These are phyloP conservation scores for Luffa aegyptiaca DNA, from an alignment of 306 rosid species.

Conservation along the genomic window DNA sequence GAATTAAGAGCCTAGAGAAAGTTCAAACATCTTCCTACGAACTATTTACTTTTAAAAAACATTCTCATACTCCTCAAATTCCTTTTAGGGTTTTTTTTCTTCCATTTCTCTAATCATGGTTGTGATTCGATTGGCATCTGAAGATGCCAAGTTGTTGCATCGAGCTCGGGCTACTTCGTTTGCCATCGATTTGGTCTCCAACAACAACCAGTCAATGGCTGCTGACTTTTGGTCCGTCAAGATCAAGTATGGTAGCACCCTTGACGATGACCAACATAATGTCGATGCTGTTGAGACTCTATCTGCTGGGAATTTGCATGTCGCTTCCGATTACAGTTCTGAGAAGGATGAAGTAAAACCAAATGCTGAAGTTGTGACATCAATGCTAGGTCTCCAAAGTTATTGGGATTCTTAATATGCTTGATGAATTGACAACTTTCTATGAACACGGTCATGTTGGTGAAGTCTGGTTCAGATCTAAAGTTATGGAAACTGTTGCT, in stretches of 20 bases:
- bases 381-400: slow-evolving; percentile 89
- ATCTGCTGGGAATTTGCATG: slow-evolving; percentile 52
- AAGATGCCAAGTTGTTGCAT: slow-evolving; percentile 64
- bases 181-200: slow-evolving; percentile 65
- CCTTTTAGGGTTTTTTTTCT: neutral
- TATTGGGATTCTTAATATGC: slow-evolving; percentile 87
- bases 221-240: slow-evolving; percentile 98
- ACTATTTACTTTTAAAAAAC: neutral
- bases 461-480: slow-evolving; percentile 93
- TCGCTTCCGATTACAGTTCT: slow-evolving; percentile 88
- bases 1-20: neutral
- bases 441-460: slow-evolving; percentile 85
- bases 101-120: slow-evolving; percentile 35
- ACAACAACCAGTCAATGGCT: slow-evolving; percentile 84
- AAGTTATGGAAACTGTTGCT: slow-evolving; percentile 83
- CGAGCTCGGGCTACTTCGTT: slow-evolving; percentile 38
- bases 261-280: slow-evolving; percentile 94
- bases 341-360: slow-evolving; percentile 83
- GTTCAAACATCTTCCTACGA: neutral
- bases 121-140: slow-evolving; percentile 64
- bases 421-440: slow-evolving; percentile 60
- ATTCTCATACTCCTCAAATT: neutral
- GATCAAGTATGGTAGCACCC: slow-evolving; percentile 95
- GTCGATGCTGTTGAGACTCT: slow-evolving; percentile 93
- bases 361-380: slow-evolving; percentile 59